Percentiles rank a stretch among this genome's conserved stretches.
Evolutionary conservation across 2,329 filamentous ascomycete genomes (phyloP).

Genomic region (Colletotrichum lupini): DNA sequence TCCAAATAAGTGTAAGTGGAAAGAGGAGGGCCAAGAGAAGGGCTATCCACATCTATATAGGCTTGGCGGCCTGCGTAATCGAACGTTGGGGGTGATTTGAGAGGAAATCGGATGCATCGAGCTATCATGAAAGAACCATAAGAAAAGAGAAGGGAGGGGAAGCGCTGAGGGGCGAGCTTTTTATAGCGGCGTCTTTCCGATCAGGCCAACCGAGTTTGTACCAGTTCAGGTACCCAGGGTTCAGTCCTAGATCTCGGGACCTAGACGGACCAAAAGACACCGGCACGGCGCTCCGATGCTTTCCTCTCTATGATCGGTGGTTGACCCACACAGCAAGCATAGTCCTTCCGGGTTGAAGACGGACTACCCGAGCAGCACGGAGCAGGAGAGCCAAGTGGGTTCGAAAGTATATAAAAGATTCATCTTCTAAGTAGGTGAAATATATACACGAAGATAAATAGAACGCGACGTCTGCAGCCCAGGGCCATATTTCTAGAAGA

Average conservation of each 20-base stretch:
- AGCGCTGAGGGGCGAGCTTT: background rate
- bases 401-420: background rate
- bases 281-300: background rate
- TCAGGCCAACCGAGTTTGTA: background rate
- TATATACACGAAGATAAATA: slow-evolving; percentile 6
- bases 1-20: background rate
- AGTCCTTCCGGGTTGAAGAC: background rate
- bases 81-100: background rate
- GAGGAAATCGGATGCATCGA: background rate
- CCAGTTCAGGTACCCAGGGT: background rate
- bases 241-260: background rate
- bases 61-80: background rate
- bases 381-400: background rate
- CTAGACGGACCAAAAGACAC: background rate
- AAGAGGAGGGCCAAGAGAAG: background rate
- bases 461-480: background rate
- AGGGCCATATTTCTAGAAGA: background rate
- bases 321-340: too few species aligned
- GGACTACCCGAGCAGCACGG: background rate
- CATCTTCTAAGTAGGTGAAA: background rate
- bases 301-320: background rate
- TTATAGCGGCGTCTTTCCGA: background rate
- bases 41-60: background rate
- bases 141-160: background rate
- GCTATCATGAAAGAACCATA: background rate